Base-by-base conservation (phyloP, 129 eudicot species). In the Sambucus nigra region DNA sequence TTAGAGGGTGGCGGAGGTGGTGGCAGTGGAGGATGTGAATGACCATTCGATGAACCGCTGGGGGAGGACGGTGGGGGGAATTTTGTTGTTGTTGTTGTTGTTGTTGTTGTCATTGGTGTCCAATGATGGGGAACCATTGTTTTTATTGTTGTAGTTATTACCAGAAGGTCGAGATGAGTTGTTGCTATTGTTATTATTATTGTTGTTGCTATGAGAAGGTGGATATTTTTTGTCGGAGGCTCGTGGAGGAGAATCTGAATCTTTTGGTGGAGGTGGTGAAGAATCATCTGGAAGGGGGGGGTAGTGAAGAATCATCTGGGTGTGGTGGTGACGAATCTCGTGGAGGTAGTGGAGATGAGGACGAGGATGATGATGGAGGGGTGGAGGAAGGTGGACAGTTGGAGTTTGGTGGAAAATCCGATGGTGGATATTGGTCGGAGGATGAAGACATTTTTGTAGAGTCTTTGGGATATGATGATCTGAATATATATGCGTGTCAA, bases 391-490 rank as follows among this genome's bases (percentile, higher is more conserved):
- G 38, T 46, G 52, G 40, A 44, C 67, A 63, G 42, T 35, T 15
- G 27, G 49, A 47, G 20, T 47, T 47, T 25, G 24, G 7, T 7
- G 62, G 39, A 6, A 69, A 61, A 60, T 55, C 17, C 19, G 74
- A 33, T 10, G 78, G 58, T 20, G 71, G 70, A 7, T 77, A 61
- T 17, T 66, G 19, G 21, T 62, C 39, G 12, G 65, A 39, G n/a
- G 73, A 59, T 1, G 75, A 65, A 51, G 74, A 55, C 81, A 69
- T 69, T 38, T 71, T 72, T 58, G 25, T 5, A 44, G 25, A 55
- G 20, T n/a, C n/a, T 51, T 54, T 61, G 15, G 22, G 39, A 41
- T 21, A 47, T 16, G 40, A 12, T 25, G 31, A 22, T 5, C 26
- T 27, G 41, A n/a, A n/a, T n/a, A n/a, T n/a, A n/a, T n/a, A 45